A percentile compares a stretch with the other conserved stretches of the same genome.
Conservation (phyloP, 331 rosid genomes). For the Rosa hybrid region DNA sequence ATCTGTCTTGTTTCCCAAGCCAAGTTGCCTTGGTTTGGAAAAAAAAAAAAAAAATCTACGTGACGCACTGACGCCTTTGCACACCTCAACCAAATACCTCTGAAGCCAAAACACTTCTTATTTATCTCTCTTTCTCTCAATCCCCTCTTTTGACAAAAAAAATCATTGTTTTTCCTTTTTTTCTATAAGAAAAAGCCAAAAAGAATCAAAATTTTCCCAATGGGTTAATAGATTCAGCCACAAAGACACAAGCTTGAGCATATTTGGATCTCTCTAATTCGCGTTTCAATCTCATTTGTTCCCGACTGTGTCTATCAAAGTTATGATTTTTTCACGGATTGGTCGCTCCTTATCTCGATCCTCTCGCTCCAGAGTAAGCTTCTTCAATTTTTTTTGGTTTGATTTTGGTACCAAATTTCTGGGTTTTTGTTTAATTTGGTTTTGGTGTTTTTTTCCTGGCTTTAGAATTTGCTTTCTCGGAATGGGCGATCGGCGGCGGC, state of each 20-base stretch:
- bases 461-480: slow-evolving; percentile 50
- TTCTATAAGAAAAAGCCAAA: neutral
- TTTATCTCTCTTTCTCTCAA: neutral
- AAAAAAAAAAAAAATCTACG: neutral
- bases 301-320: neutral
- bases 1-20: slow-evolving; percentile 21
- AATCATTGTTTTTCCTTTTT: neutral
- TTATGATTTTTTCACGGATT: slow-evolving; percentile 67
- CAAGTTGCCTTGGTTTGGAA: neutral
- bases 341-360: slow-evolving; percentile 74
- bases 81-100: slow-evolving; percentile 13
- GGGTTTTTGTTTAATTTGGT: slow-evolving; percentile 8
- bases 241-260: neutral
- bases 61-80: neutral
- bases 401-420: neutral
- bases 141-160: neutral
- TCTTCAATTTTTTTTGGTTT: neutral
- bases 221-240: slow-evolving; percentile 9
- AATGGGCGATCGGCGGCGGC: slow-evolving; percentile 44
- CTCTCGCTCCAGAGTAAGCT: slow-evolving; percentile 55
- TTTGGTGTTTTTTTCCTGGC: slow-evolving; percentile 12
- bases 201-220: neutral
- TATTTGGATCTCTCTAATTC: neutral
- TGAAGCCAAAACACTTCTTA: neutral
- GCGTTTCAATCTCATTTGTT: neutral